Conservation (phyloP, 1,284 basidiomycete species). For the Naganishia sp. region DNA sequence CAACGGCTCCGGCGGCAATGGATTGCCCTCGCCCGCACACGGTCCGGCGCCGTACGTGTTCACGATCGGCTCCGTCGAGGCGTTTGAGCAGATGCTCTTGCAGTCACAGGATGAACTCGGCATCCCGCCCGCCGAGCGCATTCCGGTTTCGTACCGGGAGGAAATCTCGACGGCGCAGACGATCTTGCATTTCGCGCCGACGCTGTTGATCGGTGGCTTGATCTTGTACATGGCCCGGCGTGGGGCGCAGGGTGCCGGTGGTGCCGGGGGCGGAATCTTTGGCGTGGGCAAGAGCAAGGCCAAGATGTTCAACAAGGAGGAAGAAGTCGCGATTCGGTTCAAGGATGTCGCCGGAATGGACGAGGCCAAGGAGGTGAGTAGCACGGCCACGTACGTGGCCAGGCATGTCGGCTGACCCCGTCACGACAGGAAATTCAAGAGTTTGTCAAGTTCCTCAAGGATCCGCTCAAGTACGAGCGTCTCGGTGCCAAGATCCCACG, state of each 20-base stretch:
- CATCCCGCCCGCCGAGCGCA: constrained; percentile 87
- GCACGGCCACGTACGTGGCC: too few relatives aligned
- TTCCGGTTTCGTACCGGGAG: constrained; percentile 95
- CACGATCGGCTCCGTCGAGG: constrained; percentile 96
- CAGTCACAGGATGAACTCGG: constrained; percentile 89
- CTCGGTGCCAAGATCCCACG: constrained; percentile 98
- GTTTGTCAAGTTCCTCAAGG: constrained; percentile 98
- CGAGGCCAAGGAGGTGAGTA: constrained; percentile 81
- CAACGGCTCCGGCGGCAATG: constrained; percentile 32
- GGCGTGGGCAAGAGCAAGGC: constrained; percentile 95
- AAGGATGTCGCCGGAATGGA: constrained; percentile 98
- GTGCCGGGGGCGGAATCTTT: constrained; percentile 83
- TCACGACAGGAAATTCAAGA: constrained; percentile 85
- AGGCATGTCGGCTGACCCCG: neutral
- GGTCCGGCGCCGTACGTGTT: constrained; percentile 71
- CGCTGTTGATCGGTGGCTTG: constrained; percentile 84
- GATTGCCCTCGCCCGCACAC: constrained; percentile 46
- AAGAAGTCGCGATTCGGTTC: constrained; percentile 90
- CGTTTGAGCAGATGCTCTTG: constrained; percentile 91
- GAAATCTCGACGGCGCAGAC: constrained; percentile 84
- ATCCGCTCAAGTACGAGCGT: constrained; percentile 90
- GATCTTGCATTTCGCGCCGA: constrained; percentile 89
- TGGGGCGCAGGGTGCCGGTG: constrained; percentile 62
- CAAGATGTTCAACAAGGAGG: constrained; percentile 96
- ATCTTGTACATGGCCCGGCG: constrained; percentile 86